A percentile compares a stretch with the other conserved stretches of the same genome.
Conservation (phyloP, 257 asterid species). For the Lycium barbarum region DNA sequence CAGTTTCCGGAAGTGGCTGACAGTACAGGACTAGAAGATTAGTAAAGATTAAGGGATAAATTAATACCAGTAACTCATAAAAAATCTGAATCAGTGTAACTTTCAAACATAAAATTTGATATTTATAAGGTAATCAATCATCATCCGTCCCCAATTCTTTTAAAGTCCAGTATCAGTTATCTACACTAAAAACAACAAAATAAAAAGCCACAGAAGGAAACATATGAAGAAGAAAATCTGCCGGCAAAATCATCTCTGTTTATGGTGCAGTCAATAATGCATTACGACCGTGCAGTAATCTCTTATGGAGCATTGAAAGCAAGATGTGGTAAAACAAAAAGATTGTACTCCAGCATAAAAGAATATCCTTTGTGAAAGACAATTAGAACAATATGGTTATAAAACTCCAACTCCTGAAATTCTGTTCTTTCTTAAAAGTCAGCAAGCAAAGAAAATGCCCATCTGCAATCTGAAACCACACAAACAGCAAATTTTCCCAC, state of each 20-base stretch:
- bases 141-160: not conserved
- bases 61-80: slow-evolving; percentile 18
- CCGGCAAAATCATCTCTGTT: not conserved
- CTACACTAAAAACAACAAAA: not conserved
- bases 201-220: not conserved
- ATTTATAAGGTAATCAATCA: slow-evolving; percentile 16
- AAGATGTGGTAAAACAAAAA: not conserved
- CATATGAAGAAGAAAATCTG: not conserved
- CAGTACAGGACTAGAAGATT: slow-evolving; percentile 28
- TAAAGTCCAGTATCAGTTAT: not conserved
- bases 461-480: not conserved
- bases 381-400: not conserved
- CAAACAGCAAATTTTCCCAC: not conserved
- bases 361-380: not conserved
- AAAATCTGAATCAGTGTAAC: not conserved
- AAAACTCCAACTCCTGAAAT: not conserved
- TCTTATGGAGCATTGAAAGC: not conserved
- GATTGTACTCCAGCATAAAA: not conserved
- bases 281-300: not conserved
- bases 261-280: not conserved
- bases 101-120: not conserved
- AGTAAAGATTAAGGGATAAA: slow-evolving; percentile 9
- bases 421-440: not conserved
- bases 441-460: not conserved
- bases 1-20: slow-evolving; percentile 96